Evolutionary conservation across 306 rosid species (phyloP).

Genomic region (Cyamopsis tetragonoloba): DNA sequence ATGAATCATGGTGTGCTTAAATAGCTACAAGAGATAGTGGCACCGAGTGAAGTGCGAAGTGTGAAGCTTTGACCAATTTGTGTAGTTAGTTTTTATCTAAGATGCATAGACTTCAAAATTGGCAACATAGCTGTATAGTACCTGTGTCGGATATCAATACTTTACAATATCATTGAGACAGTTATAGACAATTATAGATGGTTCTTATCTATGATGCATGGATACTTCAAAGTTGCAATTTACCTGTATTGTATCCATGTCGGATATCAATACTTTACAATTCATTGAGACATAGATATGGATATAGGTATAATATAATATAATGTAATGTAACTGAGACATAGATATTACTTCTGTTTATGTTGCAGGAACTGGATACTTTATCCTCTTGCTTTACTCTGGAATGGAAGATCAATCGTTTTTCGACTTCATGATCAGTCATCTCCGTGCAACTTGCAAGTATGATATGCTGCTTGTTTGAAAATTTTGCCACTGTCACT

Average conservation of each 20-base stretch:
- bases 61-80: background rate
- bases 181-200: no score
- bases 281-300: no score
- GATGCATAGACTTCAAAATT: no score
- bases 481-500: background rate
- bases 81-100: conserved; percentile 7
- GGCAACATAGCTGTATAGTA: no score
- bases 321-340: background rate
- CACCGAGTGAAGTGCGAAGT: background rate
- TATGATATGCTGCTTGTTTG: conserved; percentile 33
- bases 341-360: background rate
- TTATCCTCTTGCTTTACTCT: background rate
- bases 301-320: no score
- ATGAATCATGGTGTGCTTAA: background rate
- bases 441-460: conserved; percentile 80
- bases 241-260: no score
- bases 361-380: conserved; percentile 29
- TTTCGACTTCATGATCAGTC: conserved; percentile 52
- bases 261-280: no score
- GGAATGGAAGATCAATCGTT: conserved; percentile 60
- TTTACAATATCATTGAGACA: no score
- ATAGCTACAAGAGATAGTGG: background rate
- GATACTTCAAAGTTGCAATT: no score
- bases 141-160: no score
- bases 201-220: no score